Evolutionary conservation across 2,329 filamentous ascomycete genomes (phyloP).

Genomic region (Colletotrichum endophyticum): DNA sequence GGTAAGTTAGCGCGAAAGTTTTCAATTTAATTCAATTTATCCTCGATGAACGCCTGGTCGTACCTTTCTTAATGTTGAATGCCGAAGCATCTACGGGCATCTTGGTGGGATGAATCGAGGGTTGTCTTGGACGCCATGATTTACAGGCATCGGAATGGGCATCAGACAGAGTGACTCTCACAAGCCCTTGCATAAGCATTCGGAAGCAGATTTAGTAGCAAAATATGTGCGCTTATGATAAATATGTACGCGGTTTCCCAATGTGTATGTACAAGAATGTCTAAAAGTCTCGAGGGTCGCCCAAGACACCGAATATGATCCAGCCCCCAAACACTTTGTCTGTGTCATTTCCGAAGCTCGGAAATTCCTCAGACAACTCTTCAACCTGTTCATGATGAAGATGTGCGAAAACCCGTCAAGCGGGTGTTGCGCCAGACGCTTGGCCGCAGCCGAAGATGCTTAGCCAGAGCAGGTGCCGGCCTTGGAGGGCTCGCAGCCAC

Average conservation of each 20-base stretch:
- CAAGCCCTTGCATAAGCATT: background rate
- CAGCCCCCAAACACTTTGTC: background rate
- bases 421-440: background rate
- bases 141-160: rapidly evolving
- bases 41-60: background rate
- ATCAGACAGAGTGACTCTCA: rapidly evolving
- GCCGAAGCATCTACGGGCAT: background rate
- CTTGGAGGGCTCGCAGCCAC: constrained; percentile 27
- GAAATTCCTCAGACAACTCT: background rate
- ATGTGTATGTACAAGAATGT: constrained; percentile 11
- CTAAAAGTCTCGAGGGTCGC: background rate
- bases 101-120: rapidly evolving
- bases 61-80: background rate
- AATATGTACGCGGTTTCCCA: background rate
- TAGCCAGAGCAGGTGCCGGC: constrained; percentile 15
- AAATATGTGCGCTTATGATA: background rate
- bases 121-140: rapidly evolving
- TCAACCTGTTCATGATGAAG: background rate
- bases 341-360: background rate
- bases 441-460: background rate
- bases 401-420: background rate
- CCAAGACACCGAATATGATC: background rate
- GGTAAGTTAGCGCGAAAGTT: background rate
- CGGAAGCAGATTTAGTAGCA: rapidly evolving
- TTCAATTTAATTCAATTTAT: background rate